Evolutionary conservation across 345 rosid genomes (phyloP).

Genomic region (Eucalyptus sp.): DNA sequence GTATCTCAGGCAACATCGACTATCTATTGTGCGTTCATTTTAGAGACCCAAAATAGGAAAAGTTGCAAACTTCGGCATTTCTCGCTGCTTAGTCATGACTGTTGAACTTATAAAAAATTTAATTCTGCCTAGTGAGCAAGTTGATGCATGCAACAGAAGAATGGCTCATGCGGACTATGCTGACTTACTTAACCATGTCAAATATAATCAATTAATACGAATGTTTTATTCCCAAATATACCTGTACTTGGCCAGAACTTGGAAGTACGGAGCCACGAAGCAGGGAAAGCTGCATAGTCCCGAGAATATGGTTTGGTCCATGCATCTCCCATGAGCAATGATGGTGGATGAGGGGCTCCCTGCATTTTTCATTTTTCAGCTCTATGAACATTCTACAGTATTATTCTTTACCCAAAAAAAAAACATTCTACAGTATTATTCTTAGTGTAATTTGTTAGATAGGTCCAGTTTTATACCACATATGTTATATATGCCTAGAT

Average conservation of each 20-base stretch:
- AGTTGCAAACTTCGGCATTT: neutral
- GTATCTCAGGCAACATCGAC: neutral
- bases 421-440: neutral
- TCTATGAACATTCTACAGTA: neutral
- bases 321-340: conserved; percentile 91
- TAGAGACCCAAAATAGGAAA: neutral
- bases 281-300: conserved; percentile 94
- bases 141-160: neutral
- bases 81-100: neutral
- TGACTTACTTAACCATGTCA: neutral
- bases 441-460: neutral
- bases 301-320: conserved; percentile 91
- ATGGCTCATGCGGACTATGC: neutral
- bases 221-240: neutral
- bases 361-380: conserved; percentile 17
- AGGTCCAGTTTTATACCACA: neutral
- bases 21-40: neutral
- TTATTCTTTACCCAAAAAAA: neutral
- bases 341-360: conserved; percentile 99
- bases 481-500: neutral
- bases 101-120: neutral
- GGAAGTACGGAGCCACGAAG: conserved; percentile 85
- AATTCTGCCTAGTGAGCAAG: neutral
- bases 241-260: conserved; percentile 98
- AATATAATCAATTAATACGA: neutral